phyloP scores from a whole-genome alignment of 345 rosid species.

The Orychophragmus violaceus region DNA sequence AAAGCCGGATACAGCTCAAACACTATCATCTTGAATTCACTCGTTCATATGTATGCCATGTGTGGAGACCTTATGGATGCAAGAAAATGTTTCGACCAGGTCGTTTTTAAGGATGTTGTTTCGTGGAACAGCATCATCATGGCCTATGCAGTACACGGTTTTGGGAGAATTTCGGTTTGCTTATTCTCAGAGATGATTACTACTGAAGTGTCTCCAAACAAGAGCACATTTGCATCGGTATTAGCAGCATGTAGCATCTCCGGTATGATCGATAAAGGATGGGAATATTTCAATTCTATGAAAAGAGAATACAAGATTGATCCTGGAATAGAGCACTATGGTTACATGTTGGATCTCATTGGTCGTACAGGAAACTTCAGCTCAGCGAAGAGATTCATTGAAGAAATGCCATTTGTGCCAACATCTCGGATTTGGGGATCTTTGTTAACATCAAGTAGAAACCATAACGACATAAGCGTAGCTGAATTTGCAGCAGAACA shows the following conservation, averaged over 20 bases:
- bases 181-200: slow-evolving; percentile 50
- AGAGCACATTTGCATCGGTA: slow-evolving; percentile 61
- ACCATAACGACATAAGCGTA: slow-evolving; percentile 36
- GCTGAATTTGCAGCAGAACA: slow-evolving; percentile 60
- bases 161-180: slow-evolving; percentile 40
- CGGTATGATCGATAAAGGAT: slow-evolving; percentile 68
- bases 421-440: slow-evolving; percentile 80
- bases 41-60: slow-evolving; percentile 60
- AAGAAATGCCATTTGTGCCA: slow-evolving; percentile 53
- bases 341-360: slow-evolving; percentile 71
- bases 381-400: slow-evolving; percentile 46
- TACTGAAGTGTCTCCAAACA: slow-evolving; percentile 47
- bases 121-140: slow-evolving; percentile 78
- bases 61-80: slow-evolving; percentile 67
- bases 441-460: slow-evolving; percentile 60
- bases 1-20: slow-evolving; percentile 39
- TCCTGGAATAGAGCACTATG: slow-evolving; percentile 68
- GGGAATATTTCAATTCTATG: slow-evolving; percentile 59
- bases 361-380: slow-evolving; percentile 56
- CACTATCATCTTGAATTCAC: slow-evolving; percentile 51
- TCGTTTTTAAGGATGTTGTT: slow-evolving; percentile 44
- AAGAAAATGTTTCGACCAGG: slow-evolving; percentile 41
- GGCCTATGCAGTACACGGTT: slow-evolving; percentile 69
- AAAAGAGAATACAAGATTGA: slow-evolving; percentile 51
- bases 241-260: slow-evolving; percentile 65